phyloP scores from a whole-genome alignment of 208 protist species.

The Strigomonas galati region DNA sequence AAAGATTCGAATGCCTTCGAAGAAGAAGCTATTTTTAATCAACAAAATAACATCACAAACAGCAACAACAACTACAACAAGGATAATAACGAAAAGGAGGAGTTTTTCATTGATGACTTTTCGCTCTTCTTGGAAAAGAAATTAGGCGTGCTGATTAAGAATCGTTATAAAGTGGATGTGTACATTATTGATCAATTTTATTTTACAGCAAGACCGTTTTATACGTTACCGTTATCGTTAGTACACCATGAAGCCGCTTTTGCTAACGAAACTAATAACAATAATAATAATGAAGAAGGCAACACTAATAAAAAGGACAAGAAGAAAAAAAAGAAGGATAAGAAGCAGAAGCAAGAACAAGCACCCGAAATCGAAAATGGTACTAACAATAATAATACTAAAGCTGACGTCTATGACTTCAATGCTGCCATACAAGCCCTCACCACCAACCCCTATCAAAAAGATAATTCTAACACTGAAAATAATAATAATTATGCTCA shows the following conservation, averaged over 20 bases:
- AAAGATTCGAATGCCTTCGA: slow-evolving; percentile 4
- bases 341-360: slow-evolving; percentile 12
- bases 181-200: slow-evolving; percentile 99
- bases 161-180: slow-evolving; percentile 97
- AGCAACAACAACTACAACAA: slow-evolving; percentile 5
- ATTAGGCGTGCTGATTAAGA: slow-evolving; percentile 93
- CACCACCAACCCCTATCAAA: too few relatives aligned
- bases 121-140: slow-evolving; percentile 87
- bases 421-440: too few relatives aligned
- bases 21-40: slow-evolving; percentile 7
- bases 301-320: not conserved
- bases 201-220: slow-evolving; percentile 95
- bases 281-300: too few relatives aligned
- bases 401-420: not conserved
- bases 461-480: too few relatives aligned
- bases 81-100: not conserved
- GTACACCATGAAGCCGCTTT: not conserved
- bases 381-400: not conserved
- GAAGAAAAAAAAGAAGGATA: slow-evolving; percentile 6
- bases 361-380: not conserved
- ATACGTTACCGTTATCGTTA: slow-evolving; percentile 95
- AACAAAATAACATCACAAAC: not conserved
- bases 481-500: too few relatives aligned
- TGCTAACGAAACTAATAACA: not conserved
- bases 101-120: slow-evolving; percentile 61